phyloP scores from a whole-genome alignment of 192 early-diverging fungal genomes.

The Coemansia sp. region DNA sequence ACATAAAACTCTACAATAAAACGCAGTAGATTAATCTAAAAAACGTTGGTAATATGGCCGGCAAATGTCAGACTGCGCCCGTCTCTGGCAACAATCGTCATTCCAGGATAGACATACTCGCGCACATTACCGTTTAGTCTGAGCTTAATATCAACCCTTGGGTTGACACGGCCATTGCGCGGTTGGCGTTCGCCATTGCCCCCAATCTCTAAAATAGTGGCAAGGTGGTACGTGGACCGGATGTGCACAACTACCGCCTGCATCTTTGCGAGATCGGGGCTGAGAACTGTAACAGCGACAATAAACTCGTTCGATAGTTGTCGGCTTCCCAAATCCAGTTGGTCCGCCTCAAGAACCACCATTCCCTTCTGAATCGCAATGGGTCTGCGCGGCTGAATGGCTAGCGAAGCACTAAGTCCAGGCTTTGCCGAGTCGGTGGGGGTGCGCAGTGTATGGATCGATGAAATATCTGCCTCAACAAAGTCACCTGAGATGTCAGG shows the following conservation, averaged over 20 bases:
- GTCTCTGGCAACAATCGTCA: slow-evolving; percentile 43
- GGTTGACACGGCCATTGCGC: neutral
- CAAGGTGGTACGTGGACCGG: slow-evolving; percentile 35
- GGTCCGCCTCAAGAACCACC: slow-evolving; percentile 49
- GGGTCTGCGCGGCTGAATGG: slow-evolving; percentile 52
- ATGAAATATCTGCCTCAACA: slow-evolving; percentile 64
- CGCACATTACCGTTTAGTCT: slow-evolving; percentile 23
- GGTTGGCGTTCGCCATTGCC: neutral
- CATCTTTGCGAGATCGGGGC: slow-evolving; percentile 6
- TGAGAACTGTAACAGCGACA: slow-evolving; percentile 27
- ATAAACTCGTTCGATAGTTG: slow-evolving; percentile 29
- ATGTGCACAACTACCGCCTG: slow-evolving; percentile 39
- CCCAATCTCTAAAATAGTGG: slow-evolving; percentile 25
- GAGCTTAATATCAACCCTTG: slow-evolving; percentile 18
- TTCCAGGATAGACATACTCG: slow-evolving; percentile 31
- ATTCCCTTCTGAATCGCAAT: slow-evolving; percentile 53
- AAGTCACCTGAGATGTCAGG: slow-evolving; percentile 67
- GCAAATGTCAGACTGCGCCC: slow-evolving; percentile 41
- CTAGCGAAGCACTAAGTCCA: slow-evolving; percentile 76
- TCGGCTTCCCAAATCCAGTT: slow-evolving; percentile 1
- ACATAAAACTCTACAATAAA: no score
- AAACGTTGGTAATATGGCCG: slow-evolving; percentile 16
- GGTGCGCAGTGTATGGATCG: slow-evolving; percentile 82
- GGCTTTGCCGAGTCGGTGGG: slow-evolving; percentile 63
- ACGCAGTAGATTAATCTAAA: neutral